Base-by-base conservation (phyloP, 2,329 filamentous ascomycete species). In the Hypomyces perniciosus region DNA sequence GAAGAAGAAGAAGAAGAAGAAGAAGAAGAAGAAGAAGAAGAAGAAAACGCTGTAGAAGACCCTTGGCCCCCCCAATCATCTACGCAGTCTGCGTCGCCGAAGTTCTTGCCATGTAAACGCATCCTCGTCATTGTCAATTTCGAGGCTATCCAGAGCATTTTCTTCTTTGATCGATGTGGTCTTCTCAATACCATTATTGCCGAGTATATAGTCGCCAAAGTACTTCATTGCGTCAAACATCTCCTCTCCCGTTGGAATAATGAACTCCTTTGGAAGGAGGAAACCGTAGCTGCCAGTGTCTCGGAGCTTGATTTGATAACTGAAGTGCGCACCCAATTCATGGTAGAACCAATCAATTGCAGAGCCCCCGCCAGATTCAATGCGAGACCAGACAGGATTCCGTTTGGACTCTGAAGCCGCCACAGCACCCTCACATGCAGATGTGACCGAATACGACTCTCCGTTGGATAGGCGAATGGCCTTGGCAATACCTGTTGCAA, bases 311-410 rank as follows among this genome's bases (percentile, higher is more conserved):
- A 93, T 86, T 74, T 97, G 93, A 66, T 95, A 97, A 52, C 90
- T 88, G 66, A 89, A 95, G 56, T 82, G 84, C 13, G 92, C 88
- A 43, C 78, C 75, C 54, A 97, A 70, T 61, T 95, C 86, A 60
- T 95, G 88, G 65, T 95, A 96, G 69, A 99, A 96, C 83, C 88
- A 97, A 68, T 97, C 93, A 39, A 97, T 82, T 1, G 88, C 89
- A 44, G 88, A 91, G 3, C 92, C 92, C 37, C 92, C 91, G 4
- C 85, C 83, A 0, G 80, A 80, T 64, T 93, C 88, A 55, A 91
- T 80, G 37, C 82, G 74, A 3, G 65, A 58, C 59, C 59, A 60
- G 28, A 55, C 50, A 26, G 56, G 54, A 6, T 59, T 51, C 1
- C 50, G 55, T 2, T 51, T 52, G 49, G 59, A 51, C 62, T 62